A percentile compares a stretch with the other conserved stretches of the same genome.
Evolutionary conservation across 768 basidiomycete species (phyloP).

Genomic region (Psilocybe sp.): DNA sequence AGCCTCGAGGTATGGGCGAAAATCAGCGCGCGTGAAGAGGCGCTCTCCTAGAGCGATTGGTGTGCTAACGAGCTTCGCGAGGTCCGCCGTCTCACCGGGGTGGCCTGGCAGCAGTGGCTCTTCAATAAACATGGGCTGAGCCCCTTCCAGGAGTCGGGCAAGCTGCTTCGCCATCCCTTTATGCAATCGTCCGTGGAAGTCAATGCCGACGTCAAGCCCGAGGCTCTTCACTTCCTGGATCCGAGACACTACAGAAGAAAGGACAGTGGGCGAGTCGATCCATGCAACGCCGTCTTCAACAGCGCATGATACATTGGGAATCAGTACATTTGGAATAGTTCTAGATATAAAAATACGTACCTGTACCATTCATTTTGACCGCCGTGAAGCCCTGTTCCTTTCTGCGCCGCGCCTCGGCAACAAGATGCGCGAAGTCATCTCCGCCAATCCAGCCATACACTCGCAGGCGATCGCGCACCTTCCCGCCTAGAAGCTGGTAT

Average conservation of each 20-base stretch:
- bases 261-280: conserved; percentile 57
- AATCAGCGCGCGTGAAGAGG: conserved; percentile 59
- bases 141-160: conserved; percentile 55
- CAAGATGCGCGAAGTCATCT: conserved; percentile 49
- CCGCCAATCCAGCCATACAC: conserved; percentile 66
- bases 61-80: conserved; percentile 49
- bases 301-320: neutral
- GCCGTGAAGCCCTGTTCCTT: conserved; percentile 65
- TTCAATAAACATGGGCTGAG: conserved; percentile 66
- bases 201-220: conserved; percentile 63
- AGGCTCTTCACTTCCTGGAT: conserved; percentile 49
- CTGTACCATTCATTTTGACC: conserved; percentile 72
- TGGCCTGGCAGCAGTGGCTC: conserved; percentile 61
- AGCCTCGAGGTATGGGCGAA: conserved; percentile 61
- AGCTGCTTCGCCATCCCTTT: conserved; percentile 71
- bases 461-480: conserved; percentile 55
- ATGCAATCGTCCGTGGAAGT: conserved; percentile 71
- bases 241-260: conserved; percentile 50
- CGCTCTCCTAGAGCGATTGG: conserved; percentile 66
- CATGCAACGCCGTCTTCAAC: conserved; percentile 38
- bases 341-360: conserved; percentile 23
- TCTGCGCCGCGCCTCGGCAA: conserved; percentile 47
- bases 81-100: conserved; percentile 58
- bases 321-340: neutral
- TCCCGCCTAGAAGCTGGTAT: conserved; percentile 68